Evolutionary conservation across 2,329 filamentous ascomycete genomes (phyloP).

Genomic region (Nannizziopsis arthrosporioides): DNA sequence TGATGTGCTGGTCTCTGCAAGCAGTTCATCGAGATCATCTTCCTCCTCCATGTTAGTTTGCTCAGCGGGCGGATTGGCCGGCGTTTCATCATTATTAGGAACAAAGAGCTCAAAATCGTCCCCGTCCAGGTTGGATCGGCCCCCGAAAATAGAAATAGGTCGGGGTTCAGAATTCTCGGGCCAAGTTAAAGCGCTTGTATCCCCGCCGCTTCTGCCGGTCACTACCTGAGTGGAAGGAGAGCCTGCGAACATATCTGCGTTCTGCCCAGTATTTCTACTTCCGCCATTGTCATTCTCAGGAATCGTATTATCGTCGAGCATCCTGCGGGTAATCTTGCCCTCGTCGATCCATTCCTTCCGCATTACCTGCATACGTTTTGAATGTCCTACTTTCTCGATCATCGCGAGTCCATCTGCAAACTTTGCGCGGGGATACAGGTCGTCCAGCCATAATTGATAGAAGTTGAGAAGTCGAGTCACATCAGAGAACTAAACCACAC

Average conservation of each 20-base stretch:
- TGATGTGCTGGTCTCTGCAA: slow-evolving; percentile 32
- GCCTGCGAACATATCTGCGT: background rate
- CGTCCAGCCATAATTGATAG: slow-evolving; percentile 95
- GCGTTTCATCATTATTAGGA: slow-evolving; percentile 14
- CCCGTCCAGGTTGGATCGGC: background rate
- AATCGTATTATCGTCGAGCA: background rate
- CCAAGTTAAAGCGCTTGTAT: background rate
- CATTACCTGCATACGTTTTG: slow-evolving; percentile 61
- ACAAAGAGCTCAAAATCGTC: slow-evolving; percentile 22
- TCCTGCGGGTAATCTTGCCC: slow-evolving; percentile 27
- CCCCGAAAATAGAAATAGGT: slow-evolving; percentile 11
- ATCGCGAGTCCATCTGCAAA: slow-evolving; percentile 82
- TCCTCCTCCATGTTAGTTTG: slow-evolving; percentile 26
- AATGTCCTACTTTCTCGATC: slow-evolving; percentile 88
- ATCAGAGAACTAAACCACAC: slow-evolving; percentile 59
- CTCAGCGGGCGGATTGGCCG: slow-evolving; percentile 10
- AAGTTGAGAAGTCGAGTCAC: slow-evolving; percentile 69
- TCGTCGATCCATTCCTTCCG: slow-evolving; percentile 78
- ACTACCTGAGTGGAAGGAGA: background rate
- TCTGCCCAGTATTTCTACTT: background rate
- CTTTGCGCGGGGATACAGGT: slow-evolving; percentile 86
- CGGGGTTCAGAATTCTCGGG: background rate
- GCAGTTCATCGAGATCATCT: slow-evolving; percentile 42
- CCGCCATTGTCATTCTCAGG: background rate
- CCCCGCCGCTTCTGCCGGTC: background rate